Evolutionary conservation across 495 filamentous ascomycete genomes (phyloP), one percentile per base, ranked within the genome.

Genomic region (Glutinoglossum americanum): DNA sequence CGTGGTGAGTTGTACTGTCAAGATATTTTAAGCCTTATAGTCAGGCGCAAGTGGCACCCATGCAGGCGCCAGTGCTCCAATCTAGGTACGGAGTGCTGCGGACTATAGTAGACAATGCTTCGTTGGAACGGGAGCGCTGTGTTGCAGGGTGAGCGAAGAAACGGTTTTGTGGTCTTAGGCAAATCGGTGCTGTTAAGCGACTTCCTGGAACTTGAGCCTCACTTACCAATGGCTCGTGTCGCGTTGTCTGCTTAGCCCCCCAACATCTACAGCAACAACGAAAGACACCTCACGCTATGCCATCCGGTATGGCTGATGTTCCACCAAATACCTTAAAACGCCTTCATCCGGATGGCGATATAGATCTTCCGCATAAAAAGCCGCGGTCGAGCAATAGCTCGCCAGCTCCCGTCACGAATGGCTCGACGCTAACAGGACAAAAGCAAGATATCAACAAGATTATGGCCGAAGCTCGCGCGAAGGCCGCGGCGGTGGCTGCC

Each of bases 391-490:
- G 77, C 62, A 66, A 80, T 74, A 77, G 73, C 55, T 80, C 80
- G 8, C 77, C 79, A 25, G 63, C 67, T 48, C 73, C 77, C 23
- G 60, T 59, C 13, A 65, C 71, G 58, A 70, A 68, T 56, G 69
- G 66, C 23, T 57, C 64, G 28, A 54, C 65, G 9, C 51, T 68
- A 13, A 60, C 61, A 28, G 70, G 67, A 23, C 49, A 39, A 33
- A 76, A 77, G 59, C 68, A 75, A 51, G 79, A 81, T 62, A 74
- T 82, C 54, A 71, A 73, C 41, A 77, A 76, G 65, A 75, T 80
- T 67, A 71, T 83, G 47, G 80, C 80, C 11, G 80, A 80, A 64
- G 81, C 81, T 39, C 71, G 70, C 61, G 78, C 77, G 13, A 77
- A 76, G 64, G 80, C 80, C 60, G 74, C 77, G 60, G 80, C 76